phyloP scores from a whole-genome alignment of 306 rosid species.

The Sicyos baderoa region DNA sequence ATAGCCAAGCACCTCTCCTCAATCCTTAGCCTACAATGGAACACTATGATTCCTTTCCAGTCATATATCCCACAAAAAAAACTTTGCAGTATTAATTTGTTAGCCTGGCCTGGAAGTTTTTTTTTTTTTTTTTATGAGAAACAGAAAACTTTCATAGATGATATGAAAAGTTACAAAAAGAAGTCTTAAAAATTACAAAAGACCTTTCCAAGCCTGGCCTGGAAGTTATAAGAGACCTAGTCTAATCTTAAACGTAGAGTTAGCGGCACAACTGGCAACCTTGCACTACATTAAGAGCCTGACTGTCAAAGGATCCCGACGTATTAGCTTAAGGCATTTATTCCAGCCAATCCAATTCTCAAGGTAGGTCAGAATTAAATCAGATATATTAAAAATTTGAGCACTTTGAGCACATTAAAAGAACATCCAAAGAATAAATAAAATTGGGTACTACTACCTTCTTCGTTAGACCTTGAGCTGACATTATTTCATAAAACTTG shows the following conservation, averaged over 20 bases:
- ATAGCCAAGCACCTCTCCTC: neutral
- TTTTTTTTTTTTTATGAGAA: too few relatives aligned
- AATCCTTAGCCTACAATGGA: too few relatives aligned
- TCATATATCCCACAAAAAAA: neutral
- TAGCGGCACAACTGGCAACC: neutral
- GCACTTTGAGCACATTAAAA: neutral
- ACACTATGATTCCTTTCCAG: neutral
- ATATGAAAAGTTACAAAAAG: too few relatives aligned
- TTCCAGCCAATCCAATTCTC: neutral
- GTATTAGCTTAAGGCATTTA: neutral
- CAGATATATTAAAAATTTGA: neutral
- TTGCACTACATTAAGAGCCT: neutral
- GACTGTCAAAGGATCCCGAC: neutral
- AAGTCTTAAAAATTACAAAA: too few relatives aligned
- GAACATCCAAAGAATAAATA: neutral
- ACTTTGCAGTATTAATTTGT: neutral
- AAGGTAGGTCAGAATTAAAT: neutral
- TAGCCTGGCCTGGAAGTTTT: neutral
- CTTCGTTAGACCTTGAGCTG: slow-evolving; percentile 30
- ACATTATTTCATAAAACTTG: slow-evolving; percentile 40
- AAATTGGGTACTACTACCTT: slow-evolving; percentile 20
- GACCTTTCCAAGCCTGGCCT: neutral
- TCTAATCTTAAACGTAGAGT: neutral
- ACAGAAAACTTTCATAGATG: too few relatives aligned
- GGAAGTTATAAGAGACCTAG: neutral